Evolutionary conservation across 352 stramenopile genomes (phyloP).

Genomic region (Poterioochromonas sp.): DNA sequence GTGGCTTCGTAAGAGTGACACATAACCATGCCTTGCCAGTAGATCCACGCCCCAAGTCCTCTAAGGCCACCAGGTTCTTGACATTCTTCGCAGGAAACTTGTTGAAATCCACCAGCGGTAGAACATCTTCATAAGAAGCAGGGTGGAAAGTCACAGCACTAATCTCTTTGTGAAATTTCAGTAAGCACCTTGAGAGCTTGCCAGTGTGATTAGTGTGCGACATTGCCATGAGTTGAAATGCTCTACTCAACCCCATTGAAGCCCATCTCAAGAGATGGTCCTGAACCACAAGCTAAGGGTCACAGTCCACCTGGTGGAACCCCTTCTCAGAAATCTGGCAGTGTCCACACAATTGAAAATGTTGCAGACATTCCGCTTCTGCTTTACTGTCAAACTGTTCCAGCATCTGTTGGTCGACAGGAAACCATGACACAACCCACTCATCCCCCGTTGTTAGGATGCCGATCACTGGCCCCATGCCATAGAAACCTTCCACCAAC

Average conservation of each 20-base stretch:
- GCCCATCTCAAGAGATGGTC: not conserved
- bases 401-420: constrained; percentile 2
- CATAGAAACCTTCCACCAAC: constrained; percentile 21
- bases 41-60: constrained; percentile 21
- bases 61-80: constrained; percentile 16
- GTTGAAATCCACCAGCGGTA: not conserved
- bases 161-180: constrained; percentile 25
- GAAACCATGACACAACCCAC: constrained; percentile 21
- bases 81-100: not conserved
- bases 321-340: not conserved
- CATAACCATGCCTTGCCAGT: constrained; percentile 9
- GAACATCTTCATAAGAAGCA: not conserved
- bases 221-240: constrained; percentile 18
- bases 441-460: constrained; percentile 14
- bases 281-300: not conserved
- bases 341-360: not conserved
- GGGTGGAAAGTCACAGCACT: not conserved
- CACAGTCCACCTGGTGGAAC: not conserved
- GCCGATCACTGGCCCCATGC: not conserved
- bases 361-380: not conserved
- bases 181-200: not conserved
- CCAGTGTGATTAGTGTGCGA: constrained; percentile 4
- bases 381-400: not conserved
- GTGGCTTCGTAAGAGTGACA: not conserved
- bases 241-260: constrained; percentile 7